Conservation (phyloP, 495 filamentous ascomycete genomes). For the Aspergillus indologenus region DNA sequence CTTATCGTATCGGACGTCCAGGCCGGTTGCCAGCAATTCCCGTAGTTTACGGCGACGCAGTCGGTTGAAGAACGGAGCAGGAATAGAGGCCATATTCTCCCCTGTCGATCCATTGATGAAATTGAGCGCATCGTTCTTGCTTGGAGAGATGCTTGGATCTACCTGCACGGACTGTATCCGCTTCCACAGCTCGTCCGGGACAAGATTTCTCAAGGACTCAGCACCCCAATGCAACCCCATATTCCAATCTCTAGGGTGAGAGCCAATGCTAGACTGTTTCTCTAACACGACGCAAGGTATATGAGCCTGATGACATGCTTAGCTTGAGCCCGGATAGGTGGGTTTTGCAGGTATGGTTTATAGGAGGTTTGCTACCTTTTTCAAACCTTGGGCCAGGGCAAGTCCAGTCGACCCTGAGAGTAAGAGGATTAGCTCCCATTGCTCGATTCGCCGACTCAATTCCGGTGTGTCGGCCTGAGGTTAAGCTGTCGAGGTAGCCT, state of each 20-base stretch:
- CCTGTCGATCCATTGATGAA: constrained; percentile 49
- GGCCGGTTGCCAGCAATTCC: constrained; percentile 31
- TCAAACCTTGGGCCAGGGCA: constrained; percentile 44
- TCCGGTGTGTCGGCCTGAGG: not conserved
- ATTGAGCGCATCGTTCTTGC: constrained; percentile 32
- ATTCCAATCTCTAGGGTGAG: constrained; percentile 54
- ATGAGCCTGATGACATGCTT: constrained; percentile 34
- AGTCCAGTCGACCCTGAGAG: constrained; percentile 37
- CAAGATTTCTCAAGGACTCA: constrained; percentile 33
- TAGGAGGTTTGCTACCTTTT: constrained; percentile 28
- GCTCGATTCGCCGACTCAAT: not conserved
- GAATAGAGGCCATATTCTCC: constrained; percentile 35
- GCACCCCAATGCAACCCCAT: constrained; percentile 55
- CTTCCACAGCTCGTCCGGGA: constrained; percentile 33
- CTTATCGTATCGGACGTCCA: constrained; percentile 34
- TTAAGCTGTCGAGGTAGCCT: not conserved
- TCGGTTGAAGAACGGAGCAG: constrained; percentile 41
- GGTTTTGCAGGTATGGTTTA: not conserved
- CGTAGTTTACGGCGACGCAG: constrained; percentile 44
- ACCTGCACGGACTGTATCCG: constrained; percentile 41
- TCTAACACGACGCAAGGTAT: constrained; percentile 51
- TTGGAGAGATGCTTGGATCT: constrained; percentile 30
- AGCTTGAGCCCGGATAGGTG: constrained; percentile 9
- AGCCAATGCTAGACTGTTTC: constrained; percentile 34
- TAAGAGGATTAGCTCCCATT: not conserved